Evolutionary conservation across 2,329 filamentous ascomycete genomes (phyloP).

Genomic region (Alternaria atra): DNA sequence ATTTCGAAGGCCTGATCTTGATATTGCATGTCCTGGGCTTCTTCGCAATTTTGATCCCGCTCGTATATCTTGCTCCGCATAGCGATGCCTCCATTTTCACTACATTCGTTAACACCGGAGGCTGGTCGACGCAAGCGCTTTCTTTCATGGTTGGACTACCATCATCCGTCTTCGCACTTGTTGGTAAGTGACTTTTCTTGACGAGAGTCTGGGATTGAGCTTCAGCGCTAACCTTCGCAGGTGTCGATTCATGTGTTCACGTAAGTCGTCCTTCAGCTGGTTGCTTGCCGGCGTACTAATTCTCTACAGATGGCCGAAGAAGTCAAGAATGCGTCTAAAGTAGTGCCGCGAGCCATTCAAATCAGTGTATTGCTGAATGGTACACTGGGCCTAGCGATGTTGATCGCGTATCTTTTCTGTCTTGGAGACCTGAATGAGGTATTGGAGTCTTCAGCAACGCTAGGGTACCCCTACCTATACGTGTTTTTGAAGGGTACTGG

Average conservation of each 20-base stretch:
- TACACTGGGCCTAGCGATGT: constrained; percentile 39
- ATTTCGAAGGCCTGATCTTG: constrained; percentile 56
- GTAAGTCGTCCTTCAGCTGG: background rate
- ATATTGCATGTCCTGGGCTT: constrained; percentile 59
- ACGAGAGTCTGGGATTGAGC: background rate
- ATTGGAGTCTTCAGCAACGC: background rate
- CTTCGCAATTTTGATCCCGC: constrained; percentile 55
- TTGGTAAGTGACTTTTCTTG: background rate
- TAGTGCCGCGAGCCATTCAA: constrained; percentile 46
- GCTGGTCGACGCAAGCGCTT: constrained; percentile 30
- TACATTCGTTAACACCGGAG: constrained; percentile 53
- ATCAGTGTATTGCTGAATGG: constrained; percentile 44
- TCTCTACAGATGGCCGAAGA: constrained; percentile 29
- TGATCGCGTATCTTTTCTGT: constrained; percentile 45
- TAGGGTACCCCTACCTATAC: constrained; percentile 6
- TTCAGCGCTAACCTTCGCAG: background rate
- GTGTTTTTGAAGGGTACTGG: constrained; percentile 7
- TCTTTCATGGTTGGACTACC: constrained; percentile 13
- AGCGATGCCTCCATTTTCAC: constrained; percentile 47
- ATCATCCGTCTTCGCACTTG: constrained; percentile 6
- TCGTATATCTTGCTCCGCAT: constrained; percentile 21
- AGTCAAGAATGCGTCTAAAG: constrained; percentile 27
- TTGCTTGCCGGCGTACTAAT: background rate
- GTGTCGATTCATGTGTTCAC: constrained; percentile 10
- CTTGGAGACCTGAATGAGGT: constrained; percentile 31